These are phyloP conservation scores for Rhizopus sp. DNA, from an alignment of 371 early-diverging fungal species.

Conservation along the genomic window DNA sequence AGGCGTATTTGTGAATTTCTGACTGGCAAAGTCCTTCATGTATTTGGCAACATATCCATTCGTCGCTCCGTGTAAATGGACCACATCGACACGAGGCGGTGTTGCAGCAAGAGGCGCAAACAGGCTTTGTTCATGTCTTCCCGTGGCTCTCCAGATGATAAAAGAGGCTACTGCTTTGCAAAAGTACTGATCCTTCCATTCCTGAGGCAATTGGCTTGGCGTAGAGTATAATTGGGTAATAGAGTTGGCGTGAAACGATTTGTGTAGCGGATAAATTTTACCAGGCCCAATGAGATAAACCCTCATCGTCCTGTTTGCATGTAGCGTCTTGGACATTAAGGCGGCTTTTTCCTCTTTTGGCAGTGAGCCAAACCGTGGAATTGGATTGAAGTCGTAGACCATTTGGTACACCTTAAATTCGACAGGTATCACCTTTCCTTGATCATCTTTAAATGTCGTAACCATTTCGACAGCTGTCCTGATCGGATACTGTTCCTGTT, in stretches of 20 bases:
- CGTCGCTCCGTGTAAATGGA: constrained; percentile 67
- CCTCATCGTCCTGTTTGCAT: constrained; percentile 21
- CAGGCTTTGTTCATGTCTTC: constrained; percentile 53
- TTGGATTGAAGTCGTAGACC: constrained; percentile 31
- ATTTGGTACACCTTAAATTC: constrained; percentile 51
- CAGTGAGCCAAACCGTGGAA: constrained; percentile 4
- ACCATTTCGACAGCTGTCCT: constrained; percentile 36
- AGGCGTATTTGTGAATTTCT: constrained; percentile 42
- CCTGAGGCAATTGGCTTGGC: constrained; percentile 45
- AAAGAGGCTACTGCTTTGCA: constrained; percentile 64
- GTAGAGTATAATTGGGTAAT: constrained; percentile 53
- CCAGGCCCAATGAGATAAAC: constrained; percentile 64
- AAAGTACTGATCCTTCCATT: constrained; percentile 70
- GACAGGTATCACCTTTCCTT: constrained; percentile 31
- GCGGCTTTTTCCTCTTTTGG: constrained; percentile 18
- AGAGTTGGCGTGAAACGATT: constrained; percentile 48
- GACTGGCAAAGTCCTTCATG: constrained; percentile 38
- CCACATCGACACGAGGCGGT: constrained; percentile 49
- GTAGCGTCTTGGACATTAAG: neutral
- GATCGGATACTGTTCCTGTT: constrained; percentile 38
- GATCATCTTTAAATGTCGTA: constrained; percentile 46
- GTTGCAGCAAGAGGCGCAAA: constrained; percentile 46
- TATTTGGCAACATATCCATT: constrained; percentile 60
- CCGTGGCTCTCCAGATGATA: constrained; percentile 53
- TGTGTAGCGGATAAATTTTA: constrained; percentile 45